Percentiles rank a stretch among this genome's conserved stretches.
phyloP scores from a whole-genome alignment of 2,329 filamentous ascomycete genomes.

The Claviceps cyperi region DNA sequence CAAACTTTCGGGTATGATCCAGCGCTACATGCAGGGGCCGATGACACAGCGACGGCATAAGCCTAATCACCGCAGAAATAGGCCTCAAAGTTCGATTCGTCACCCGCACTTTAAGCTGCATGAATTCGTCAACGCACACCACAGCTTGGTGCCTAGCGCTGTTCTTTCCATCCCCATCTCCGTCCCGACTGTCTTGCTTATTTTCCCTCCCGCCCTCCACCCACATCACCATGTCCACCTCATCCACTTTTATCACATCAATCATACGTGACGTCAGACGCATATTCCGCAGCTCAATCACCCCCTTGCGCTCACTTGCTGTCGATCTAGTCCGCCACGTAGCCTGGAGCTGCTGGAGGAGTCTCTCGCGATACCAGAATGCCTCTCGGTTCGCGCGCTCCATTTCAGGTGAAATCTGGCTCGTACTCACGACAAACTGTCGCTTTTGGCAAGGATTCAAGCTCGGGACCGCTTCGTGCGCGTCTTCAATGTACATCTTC shows the following conservation, averaged over 20 bases:
- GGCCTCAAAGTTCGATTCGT: conserved; percentile 55
- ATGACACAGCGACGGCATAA: conserved; percentile 64
- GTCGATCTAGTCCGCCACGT: conserved; percentile 50
- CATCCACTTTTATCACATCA: conserved; percentile 67
- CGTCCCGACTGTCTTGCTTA: not conserved
- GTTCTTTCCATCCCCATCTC: not conserved
- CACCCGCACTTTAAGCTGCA: conserved; percentile 56
- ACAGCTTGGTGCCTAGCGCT: conserved; percentile 8
- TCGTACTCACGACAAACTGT: conserved; percentile 82
- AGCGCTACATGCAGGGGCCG: conserved; percentile 58
- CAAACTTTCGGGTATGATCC: conserved; percentile 68
- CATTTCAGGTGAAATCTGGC: conserved; percentile 62
- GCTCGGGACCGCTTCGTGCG: conserved; percentile 63
- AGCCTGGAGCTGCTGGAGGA: conserved; percentile 57
- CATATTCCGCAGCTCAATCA: conserved; percentile 63
- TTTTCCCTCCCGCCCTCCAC: conserved; percentile 9
- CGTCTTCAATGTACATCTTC: conserved; percentile 61
- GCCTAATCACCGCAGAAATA: conserved; percentile 57
- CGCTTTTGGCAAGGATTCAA: conserved; percentile 69
- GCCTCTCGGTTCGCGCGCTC: conserved; percentile 67
- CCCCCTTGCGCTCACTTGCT: conserved; percentile 39
- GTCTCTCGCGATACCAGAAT: conserved; percentile 81
- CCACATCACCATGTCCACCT: conserved; percentile 49
- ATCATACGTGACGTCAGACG: conserved; percentile 66
- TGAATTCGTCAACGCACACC: conserved; percentile 38